Evolutionary conservation across 352 stramenopile species (phyloP).

Genomic region (Nothophytophthora sp.): DNA sequence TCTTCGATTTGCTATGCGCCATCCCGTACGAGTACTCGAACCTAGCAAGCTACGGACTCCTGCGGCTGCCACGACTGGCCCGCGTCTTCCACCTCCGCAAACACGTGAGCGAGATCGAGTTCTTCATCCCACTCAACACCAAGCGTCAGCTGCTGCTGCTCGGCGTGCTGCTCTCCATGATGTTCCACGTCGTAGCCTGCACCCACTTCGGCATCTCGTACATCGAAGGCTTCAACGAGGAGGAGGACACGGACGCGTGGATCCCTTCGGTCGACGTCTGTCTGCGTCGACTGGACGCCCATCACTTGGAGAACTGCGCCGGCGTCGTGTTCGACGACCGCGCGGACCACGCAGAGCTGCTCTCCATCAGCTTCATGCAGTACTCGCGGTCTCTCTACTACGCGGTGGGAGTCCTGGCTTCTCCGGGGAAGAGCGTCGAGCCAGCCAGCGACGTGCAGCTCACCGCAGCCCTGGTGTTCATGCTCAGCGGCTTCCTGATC

Average conservation of each 20-base stretch:
- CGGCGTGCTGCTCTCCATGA: conserved; percentile 40
- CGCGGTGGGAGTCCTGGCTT: conserved; percentile 38
- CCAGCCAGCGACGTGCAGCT: conserved; percentile 38
- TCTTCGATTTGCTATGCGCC: conserved; percentile 43
- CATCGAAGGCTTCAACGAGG: conserved; percentile 33
- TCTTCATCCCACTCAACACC: conserved; percentile 45
- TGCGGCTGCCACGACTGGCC: conserved; percentile 45
- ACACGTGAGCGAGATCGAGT: conserved; percentile 38
- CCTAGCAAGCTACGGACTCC: conserved; percentile 22
- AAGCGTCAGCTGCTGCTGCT: conserved; percentile 45
- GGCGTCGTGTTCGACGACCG: conserved; percentile 1
- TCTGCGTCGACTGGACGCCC: conserved; percentile 15
- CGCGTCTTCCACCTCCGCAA: conserved; percentile 27
- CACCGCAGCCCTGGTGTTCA: conserved; percentile 38
- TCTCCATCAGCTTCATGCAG: conserved; percentile 16
- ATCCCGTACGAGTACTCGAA: conserved; percentile 46
- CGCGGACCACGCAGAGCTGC: conserved; percentile 10
- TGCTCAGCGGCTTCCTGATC: conserved; percentile 49
- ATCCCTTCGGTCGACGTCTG: conserved; percentile 28
- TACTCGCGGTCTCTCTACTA: conserved; percentile 49
- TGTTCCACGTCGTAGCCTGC: conserved; percentile 57
- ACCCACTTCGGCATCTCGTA: conserved; percentile 40
- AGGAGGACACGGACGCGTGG: conserved; percentile 31
- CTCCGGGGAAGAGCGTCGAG: conserved; percentile 45
- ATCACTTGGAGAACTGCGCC: conserved; percentile 14